A percentile compares a stretch with the other conserved stretches of the same genome.
Conservation (phyloP, 148 eudicot genomes). For the Cornus kousa region DNA sequence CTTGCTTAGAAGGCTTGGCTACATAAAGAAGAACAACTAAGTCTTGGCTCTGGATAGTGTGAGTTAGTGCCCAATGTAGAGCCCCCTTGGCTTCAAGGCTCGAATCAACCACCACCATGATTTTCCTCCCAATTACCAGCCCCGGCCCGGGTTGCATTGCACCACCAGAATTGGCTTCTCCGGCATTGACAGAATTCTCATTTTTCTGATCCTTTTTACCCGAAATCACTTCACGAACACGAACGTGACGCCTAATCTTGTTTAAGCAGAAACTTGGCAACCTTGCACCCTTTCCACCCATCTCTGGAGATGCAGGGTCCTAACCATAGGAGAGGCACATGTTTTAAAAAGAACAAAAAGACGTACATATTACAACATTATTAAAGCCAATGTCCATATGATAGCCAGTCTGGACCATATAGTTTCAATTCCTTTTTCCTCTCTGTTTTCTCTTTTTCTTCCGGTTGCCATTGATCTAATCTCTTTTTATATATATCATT, state of each 20-base stretch:
- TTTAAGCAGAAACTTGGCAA: constrained; percentile 61
- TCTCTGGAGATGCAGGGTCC: constrained; percentile 1
- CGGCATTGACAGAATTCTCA: constrained; percentile 2
- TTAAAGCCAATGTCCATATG: neutral
- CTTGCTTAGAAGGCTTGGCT: constrained; percentile 41
- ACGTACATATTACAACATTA: neutral
- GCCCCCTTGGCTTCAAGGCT: constrained; percentile 69
- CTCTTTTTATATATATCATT: neutral
- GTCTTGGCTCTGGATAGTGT: constrained; percentile 66
- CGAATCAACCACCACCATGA: constrained; percentile 81
- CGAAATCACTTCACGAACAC: constrained; percentile 26
- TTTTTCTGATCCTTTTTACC: constrained; percentile 16
- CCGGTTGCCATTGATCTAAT: constrained; percentile 29
- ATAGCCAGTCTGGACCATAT: neutral
- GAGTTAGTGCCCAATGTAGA: constrained; percentile 85
- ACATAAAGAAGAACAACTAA: constrained; percentile 58
- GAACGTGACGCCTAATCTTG: constrained; percentile 59
- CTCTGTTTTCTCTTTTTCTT: neutral
- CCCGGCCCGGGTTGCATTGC: constrained; percentile 19
- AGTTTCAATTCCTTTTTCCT: neutral
- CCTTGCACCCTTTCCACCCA: constrained; percentile 47
- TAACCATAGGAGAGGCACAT: too few species aligned
- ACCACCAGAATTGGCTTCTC: constrained; percentile 4
- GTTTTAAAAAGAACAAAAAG: neutral
- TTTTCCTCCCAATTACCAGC: constrained; percentile 40